Conservation (phyloP, 306 rosid genomes). For the Sophora flavescens region DNA sequence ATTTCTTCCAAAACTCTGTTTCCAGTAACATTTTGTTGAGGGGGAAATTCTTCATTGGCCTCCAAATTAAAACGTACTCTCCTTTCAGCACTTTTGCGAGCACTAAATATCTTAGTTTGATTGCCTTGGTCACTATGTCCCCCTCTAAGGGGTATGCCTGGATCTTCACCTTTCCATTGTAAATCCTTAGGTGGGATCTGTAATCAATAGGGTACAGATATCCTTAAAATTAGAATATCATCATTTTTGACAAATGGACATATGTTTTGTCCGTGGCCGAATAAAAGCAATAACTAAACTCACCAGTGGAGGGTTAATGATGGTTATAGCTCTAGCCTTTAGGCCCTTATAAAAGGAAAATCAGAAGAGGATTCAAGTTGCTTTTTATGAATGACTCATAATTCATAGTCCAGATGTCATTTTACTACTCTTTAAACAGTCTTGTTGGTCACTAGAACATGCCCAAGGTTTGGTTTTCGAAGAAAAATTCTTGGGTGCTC, state of each 20-base stretch:
- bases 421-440: background rate
- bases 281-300: too few species aligned
- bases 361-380: background rate
- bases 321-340: background rate
- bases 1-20: constrained; percentile 59
- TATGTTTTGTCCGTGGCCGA: too few species aligned
- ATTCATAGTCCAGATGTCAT: background rate
- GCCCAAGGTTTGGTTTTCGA: too few species aligned
- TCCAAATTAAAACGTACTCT: constrained; percentile 52
- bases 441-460: background rate
- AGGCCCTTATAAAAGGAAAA: background rate
- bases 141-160: constrained; percentile 48
- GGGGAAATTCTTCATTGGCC: constrained; percentile 52
- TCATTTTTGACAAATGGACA: too few species aligned
- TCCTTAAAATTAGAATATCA: too few species aligned
- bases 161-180: constrained; percentile 66
- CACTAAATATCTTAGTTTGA: constrained; percentile 48
- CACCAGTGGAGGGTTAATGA: background rate
- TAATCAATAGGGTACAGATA: constrained; percentile 26
- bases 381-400: background rate
- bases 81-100: constrained; percentile 53
- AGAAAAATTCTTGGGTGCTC: too few species aligned
- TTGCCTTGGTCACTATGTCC: constrained; percentile 56
- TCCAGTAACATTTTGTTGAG: constrained; percentile 65
- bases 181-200: constrained; percentile 72